Conservation (phyloP, 2,329 filamentous ascomycete genomes). For the Zymoseptoria passerinii region DNA sequence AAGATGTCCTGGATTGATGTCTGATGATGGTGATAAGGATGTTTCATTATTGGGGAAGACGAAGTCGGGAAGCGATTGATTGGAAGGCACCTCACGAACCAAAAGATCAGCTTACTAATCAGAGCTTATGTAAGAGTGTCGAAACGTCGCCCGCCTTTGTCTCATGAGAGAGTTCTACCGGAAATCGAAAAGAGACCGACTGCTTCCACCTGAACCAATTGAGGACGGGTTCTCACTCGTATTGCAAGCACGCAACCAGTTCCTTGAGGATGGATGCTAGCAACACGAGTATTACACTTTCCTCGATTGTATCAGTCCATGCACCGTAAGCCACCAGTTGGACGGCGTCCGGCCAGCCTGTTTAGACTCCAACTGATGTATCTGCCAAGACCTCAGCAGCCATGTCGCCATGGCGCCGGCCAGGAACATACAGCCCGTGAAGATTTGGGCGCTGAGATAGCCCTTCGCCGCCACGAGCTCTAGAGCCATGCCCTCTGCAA, state of each 20-base stretch:
- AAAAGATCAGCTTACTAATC: not conserved
- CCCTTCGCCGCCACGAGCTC: constrained; percentile 17
- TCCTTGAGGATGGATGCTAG: no score
- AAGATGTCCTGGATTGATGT: not conserved
- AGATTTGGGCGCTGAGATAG: constrained; percentile 50
- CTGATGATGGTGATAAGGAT: not conserved
- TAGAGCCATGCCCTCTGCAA: constrained; percentile 23
- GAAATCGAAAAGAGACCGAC: no score
- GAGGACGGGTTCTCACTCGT: no score
- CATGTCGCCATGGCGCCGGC: constrained; percentile 44
- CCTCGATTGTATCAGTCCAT: not conserved
- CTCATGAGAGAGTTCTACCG: no score
- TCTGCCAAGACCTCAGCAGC: constrained; percentile 51
- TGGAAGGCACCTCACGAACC: not conserved
- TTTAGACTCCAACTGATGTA: constrained; percentile 39
- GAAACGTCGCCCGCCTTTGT: no score
- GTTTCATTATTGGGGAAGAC: not conserved
- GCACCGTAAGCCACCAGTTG: not conserved
- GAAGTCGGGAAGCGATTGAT: no score
- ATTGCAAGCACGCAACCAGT: no score
- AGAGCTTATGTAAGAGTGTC: no score
- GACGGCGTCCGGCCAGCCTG: not conserved
- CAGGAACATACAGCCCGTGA: constrained; percentile 51
- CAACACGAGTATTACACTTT: not conserved
- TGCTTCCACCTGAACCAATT: no score